phyloP scores from a whole-genome alignment of 805 yeast genomes.

The Myxozyma mucilagina region DNA sequence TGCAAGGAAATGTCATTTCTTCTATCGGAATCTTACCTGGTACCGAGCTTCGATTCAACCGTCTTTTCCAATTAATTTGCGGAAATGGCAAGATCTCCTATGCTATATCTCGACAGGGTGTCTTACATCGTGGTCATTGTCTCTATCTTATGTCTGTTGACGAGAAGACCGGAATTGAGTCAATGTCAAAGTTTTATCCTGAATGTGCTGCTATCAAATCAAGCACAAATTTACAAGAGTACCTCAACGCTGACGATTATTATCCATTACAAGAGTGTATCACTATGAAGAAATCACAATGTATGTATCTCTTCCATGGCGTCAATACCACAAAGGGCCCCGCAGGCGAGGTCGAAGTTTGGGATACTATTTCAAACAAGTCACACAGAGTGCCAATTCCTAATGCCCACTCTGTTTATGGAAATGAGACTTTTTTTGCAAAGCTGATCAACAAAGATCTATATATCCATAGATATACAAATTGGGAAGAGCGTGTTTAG shows the following conservation, averaged over 20 bases:
- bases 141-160: slow-evolving; percentile 23
- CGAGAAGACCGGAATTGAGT: slow-evolving; percentile 27
- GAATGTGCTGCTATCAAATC: slow-evolving; percentile 1
- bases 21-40: slow-evolving; percentile 31
- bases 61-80: slow-evolving; percentile 20
- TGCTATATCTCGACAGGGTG: slow-evolving; percentile 28
- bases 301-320: slow-evolving; percentile 27
- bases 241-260: slow-evolving; percentile 7
- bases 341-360: slow-evolving; percentile 29
- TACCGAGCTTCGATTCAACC: slow-evolving; percentile 25
- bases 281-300: slow-evolving; percentile 11
- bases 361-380: slow-evolving; percentile 16
- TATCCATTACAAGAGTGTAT: slow-evolving; percentile 28
- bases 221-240: not conserved
- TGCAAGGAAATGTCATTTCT: slow-evolving; percentile 27
- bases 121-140: slow-evolving; percentile 24
- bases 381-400: slow-evolving; percentile 18
- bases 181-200: slow-evolving; percentile 22
- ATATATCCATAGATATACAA: slow-evolving; percentile 21
- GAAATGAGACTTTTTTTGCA: slow-evolving; percentile 27
- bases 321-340: slow-evolving; percentile 17
- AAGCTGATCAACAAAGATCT: slow-evolving; percentile 21
- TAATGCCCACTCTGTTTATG: slow-evolving; percentile 23
- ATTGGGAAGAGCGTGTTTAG: slow-evolving; percentile 19
- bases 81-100: slow-evolving; percentile 26